Conservation (phyloP, 1,139 yeast genomes). For the Hemisphaericaspora xylanilytica region DNA sequence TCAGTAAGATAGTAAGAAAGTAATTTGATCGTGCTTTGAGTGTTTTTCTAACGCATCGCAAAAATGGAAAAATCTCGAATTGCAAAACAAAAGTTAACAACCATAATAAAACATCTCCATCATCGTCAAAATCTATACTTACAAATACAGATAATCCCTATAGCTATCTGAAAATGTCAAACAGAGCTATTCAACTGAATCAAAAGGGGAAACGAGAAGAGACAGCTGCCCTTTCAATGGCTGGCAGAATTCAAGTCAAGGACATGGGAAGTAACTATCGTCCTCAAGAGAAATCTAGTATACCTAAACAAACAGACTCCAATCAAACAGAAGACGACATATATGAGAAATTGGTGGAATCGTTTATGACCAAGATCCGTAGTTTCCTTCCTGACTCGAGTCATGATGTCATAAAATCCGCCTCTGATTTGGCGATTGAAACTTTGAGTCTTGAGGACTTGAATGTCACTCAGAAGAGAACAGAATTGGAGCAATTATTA, state of each 20-base stretch:
- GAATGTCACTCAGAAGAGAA: constrained; percentile 30
- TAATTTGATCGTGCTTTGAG: not conserved
- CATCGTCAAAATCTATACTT: no score
- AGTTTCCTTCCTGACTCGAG: constrained; percentile 34
- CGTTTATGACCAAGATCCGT: constrained; percentile 29
- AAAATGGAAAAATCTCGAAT: not conserved
- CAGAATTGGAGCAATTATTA: constrained; percentile 40
- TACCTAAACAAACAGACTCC: not conserved
- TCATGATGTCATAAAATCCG: constrained; percentile 48
- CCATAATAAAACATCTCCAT: not conserved
- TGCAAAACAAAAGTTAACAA: no score
- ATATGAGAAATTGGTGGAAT: constrained; percentile 26
- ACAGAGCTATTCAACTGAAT: constrained; percentile 65
- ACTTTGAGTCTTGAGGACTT: constrained; percentile 49
- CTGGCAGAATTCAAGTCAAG: constrained; percentile 57
- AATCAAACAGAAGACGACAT: constrained; percentile 20
- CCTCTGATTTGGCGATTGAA: constrained; percentile 67
- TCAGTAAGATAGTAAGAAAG: no score
- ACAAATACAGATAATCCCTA: constrained; percentile 3
- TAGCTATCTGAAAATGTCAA: constrained; percentile 49
- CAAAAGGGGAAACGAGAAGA: constrained; percentile 41
- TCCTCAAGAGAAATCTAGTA: constrained; percentile 5
- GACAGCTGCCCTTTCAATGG: constrained; percentile 68
- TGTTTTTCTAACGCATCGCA: not conserved
- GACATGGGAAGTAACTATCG: constrained; percentile 62